Base-by-base conservation (phyloP, 2,329 filamentous ascomycete species). In the Didymella segeticola region DNA sequence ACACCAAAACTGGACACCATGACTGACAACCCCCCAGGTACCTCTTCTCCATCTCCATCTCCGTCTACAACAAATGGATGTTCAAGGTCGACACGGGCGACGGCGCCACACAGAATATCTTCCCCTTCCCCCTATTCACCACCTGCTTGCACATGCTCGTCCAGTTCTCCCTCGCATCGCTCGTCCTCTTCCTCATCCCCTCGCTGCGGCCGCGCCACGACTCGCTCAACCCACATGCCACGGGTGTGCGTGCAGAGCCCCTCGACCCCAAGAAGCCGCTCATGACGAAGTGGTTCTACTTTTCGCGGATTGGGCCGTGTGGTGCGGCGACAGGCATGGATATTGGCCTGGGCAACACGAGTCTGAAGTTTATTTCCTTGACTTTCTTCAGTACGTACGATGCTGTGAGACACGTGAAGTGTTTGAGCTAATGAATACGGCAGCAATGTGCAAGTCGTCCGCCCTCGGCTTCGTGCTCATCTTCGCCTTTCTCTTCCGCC, bases 61-160 rank as follows among this genome's bases (percentile, higher is more conserved):
- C 72, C 36, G 70, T 75, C 89, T 99, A 98, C 82, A 99, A 99
- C 83, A 98, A 97, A 79, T 98, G 95, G 95, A 98, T 99, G 93
- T 98, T 99, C 78, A 84, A 88, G 57, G 84, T 89, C 43, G 71
- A 73, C 17, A 68, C 67, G 47, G 71, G 61, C 43, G 72, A 73
- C 56, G 71, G 72, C 47, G 60, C 72, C 50, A 53, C 69, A 8
- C 55, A 69, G 49, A 71, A 74, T 63, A 89, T 97, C 76, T 99
- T 99, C 73, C 88, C 90, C 45, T 98, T 95, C 69, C 95, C 95
- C 31, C 83, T 99, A 43, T 98, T 98, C 76, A 96, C 93, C 10
- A 99, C 95, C 3, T 90, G 91, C 60, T 81, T 95, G 73, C 95
- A 99, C 78, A 98, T 98, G 93, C 79, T 75, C 19, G 92, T 99